Percentiles rank a stretch among this genome's conserved stretches.
These are phyloP conservation scores for Mortierella sp. DNA, from an alignment of 371 early-diverging fungal species.

Conservation along the genomic window DNA sequence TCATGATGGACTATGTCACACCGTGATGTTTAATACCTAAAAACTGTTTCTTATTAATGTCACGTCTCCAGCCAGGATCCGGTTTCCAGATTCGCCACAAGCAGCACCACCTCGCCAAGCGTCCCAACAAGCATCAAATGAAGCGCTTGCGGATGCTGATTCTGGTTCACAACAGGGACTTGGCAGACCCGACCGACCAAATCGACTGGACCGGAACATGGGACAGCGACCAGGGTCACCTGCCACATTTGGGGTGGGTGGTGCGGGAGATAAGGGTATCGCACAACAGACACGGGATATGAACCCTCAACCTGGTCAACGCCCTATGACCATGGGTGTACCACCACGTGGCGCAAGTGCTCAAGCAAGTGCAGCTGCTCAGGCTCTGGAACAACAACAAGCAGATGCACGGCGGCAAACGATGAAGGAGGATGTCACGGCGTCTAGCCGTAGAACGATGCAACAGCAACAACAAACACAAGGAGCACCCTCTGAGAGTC, in stretches of 20 bases:
- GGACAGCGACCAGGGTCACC: conserved; percentile 40
- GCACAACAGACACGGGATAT: conserved; percentile 36
- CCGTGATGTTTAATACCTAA: background rate
- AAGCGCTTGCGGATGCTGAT: conserved; percentile 6
- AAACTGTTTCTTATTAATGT: background rate
- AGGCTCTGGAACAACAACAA: conserved; percentile 24
- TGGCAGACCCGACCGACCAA: conserved; percentile 20
- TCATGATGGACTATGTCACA: background rate
- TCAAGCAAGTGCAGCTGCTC: background rate
- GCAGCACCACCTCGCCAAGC: conserved; percentile 30
- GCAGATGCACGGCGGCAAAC: conserved; percentile 39
- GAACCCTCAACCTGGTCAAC: conserved; percentile 35
- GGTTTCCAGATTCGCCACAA: conserved; percentile 25
- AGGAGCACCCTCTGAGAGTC: conserved; percentile 3
- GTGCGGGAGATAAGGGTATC: background rate
- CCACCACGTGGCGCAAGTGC: conserved; percentile 35
- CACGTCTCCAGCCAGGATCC: conserved; percentile 25
- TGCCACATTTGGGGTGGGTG: conserved; percentile 16
- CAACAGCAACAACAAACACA: conserved; percentile 22
- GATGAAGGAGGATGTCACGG: conserved; percentile 26
- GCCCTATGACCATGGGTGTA: conserved; percentile 25
- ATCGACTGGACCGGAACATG: conserved; percentile 24
- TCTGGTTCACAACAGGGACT: conserved; percentile 8
- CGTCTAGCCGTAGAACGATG: conserved; percentile 25
- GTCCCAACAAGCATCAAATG: conserved; percentile 1